phyloP scores from a whole-genome alignment of 2,329 filamentous ascomycete species.

The Clarireedia monteithiana region DNA sequence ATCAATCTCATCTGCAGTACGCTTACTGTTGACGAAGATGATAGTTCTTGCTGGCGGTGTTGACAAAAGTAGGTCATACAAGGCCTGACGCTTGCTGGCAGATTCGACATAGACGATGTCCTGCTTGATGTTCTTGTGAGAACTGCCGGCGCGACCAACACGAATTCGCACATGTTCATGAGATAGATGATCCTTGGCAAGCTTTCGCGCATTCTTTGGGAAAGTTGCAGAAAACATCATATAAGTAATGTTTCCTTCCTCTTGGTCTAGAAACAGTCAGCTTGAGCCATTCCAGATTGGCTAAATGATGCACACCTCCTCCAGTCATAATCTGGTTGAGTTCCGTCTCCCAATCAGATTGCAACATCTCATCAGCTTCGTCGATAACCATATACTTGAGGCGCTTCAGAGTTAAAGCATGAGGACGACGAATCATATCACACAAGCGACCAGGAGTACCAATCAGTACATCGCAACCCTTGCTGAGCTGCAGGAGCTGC shows the following conservation, averaged over 20 bases:
- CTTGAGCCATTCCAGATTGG: too few relatives aligned
- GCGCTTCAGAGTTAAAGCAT: constrained; percentile 63
- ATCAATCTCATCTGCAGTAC: constrained; percentile 73
- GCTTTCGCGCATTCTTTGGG: constrained; percentile 65
- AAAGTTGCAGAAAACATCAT: constrained; percentile 96
- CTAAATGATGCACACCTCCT: constrained; percentile 53
- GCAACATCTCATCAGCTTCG: constrained; percentile 90
- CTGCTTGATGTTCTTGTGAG: constrained; percentile 77
- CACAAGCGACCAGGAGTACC: constrained; percentile 80
- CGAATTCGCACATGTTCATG: constrained; percentile 70
- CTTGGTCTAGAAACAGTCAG: constrained; percentile 49
- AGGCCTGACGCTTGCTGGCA: constrained; percentile 57
- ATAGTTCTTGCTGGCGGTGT: constrained; percentile 70
- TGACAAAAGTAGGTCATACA: constrained; percentile 65
- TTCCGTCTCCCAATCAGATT: constrained; percentile 68
- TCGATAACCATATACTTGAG: constrained; percentile 80
- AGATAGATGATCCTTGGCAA: constrained; percentile 71
- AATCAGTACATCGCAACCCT: constrained; percentile 84
- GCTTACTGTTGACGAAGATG: constrained; percentile 82
- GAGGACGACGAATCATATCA: constrained; percentile 70
- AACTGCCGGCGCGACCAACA: constrained; percentile 79
- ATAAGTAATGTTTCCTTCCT: constrained; percentile 61
- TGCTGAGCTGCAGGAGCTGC: constrained; percentile 65
- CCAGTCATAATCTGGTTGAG: constrained; percentile 70
- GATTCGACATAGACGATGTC: constrained; percentile 61